A percentile compares a stretch with the other conserved stretches of the same genome.
These are phyloP conservation scores for Melocanna baccifera DNA, from an alignment of 176 grass and related monocot species.

Conservation along the genomic window DNA sequence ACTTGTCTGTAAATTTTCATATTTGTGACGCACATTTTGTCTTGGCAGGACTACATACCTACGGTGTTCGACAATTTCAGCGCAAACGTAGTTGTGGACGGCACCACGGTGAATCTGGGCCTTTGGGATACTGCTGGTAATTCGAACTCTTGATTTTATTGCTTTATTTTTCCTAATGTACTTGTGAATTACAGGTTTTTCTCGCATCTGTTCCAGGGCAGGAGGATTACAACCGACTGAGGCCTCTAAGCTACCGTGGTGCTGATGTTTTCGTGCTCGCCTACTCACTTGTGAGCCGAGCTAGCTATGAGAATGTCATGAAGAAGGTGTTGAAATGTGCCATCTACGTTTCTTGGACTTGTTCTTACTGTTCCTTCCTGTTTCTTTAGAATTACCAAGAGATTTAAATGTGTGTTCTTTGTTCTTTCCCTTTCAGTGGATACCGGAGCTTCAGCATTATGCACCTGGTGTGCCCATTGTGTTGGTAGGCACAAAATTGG, in stretches of 20 bases:
- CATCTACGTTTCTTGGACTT: background rate
- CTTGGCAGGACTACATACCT: conserved; percentile 85
- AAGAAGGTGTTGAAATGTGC: conserved; percentile 64
- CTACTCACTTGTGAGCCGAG: conserved; percentile 95
- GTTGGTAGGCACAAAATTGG: conserved; percentile 94
- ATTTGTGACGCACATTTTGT: background rate
- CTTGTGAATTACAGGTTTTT: background rate
- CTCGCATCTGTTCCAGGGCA: conserved; percentile 53
- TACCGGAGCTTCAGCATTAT: conserved; percentile 98
- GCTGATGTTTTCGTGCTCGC: conserved; percentile 97
- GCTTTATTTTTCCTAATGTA: background rate
- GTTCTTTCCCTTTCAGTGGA: conserved; percentile 67
- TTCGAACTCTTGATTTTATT: background rate
- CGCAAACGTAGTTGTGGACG: conserved; percentile 81
- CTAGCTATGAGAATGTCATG: conserved; percentile 97
- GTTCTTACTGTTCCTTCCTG: background rate
- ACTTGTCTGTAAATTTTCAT: background rate
- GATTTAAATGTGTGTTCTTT: conserved; percentile 9
- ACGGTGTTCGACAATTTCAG: conserved; percentile 99
- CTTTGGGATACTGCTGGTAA: conserved; percentile 98
- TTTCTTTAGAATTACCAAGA: conserved; percentile 6
- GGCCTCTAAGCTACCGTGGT: conserved; percentile 94
- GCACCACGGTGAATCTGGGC: conserved; percentile 89
- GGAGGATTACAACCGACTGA: conserved; percentile 96
- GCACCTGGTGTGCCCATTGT: conserved; percentile 90